phyloP scores from a whole-genome alignment of 352 stramenopile species.

The Pythium rhizo-oryzae region DNA sequence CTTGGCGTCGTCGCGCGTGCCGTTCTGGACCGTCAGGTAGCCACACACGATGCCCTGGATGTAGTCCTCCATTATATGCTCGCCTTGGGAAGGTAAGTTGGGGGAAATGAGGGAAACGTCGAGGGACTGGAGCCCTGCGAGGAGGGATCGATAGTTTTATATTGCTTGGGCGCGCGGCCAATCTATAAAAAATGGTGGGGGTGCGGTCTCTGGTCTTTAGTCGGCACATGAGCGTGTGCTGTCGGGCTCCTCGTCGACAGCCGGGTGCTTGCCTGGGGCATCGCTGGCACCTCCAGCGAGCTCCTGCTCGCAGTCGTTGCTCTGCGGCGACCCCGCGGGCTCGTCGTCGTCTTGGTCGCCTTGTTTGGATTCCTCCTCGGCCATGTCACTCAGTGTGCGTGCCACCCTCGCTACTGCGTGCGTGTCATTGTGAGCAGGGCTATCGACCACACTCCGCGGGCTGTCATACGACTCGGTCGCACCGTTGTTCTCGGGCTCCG shows the following conservation, averaged over 20 bases:
- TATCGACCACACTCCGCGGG: too few species aligned
- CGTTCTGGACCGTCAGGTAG: constrained; percentile 64
- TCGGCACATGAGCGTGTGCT: not conserved
- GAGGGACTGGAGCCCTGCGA: too few species aligned
- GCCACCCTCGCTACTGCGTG: not conserved
- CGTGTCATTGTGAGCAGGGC: not conserved
- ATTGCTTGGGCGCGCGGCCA: too few species aligned
- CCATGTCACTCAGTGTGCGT: not conserved
- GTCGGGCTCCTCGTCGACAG: not conserved
- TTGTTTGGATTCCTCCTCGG: not conserved
- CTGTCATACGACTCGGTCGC: not conserved
- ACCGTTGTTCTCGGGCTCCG: constrained; percentile 45
- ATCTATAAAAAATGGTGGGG: not conserved
- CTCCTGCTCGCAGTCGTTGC: constrained; percentile 32
- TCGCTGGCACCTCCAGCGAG: not conserved
- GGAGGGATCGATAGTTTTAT: too few species aligned
- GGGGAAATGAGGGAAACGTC: too few species aligned
- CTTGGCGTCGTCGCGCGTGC: constrained; percentile 48
- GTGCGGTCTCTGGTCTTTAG: not conserved
- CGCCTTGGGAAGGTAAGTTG: not conserved
- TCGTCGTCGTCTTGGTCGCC: not conserved
- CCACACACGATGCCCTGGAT: constrained; percentile 70
- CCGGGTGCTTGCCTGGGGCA: not conserved
- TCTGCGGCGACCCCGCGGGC: constrained; percentile 20
- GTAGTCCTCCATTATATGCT: constrained; percentile 80